These are phyloP conservation scores for Saccharum hybrid DNA, from an alignment of 202 grass and related monocot genomes.

Conservation along the genomic window DNA sequence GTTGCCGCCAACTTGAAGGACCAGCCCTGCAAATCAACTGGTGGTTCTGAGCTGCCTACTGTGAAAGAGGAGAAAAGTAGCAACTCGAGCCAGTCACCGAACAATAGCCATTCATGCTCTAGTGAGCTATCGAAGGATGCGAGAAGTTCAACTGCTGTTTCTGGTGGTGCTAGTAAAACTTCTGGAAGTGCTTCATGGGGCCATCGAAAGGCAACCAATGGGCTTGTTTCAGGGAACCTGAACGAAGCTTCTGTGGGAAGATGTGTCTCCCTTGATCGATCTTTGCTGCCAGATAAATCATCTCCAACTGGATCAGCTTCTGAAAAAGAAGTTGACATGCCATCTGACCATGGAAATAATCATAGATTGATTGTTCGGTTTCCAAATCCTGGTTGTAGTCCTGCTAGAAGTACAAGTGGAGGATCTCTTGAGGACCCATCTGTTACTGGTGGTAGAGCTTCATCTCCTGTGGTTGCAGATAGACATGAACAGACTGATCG, in stretches of 20 bases:
- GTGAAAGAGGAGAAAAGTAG: slow-evolving; percentile 94
- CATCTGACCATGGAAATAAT: slow-evolving; percentile 56
- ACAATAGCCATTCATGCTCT: slow-evolving; percentile 86
- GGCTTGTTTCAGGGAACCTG: slow-evolving; percentile 52
- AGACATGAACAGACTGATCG: slow-evolving; percentile 74
- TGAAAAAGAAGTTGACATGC: slow-evolving; percentile 60
- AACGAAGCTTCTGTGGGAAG: slow-evolving; percentile 62
- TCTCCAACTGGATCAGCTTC: slow-evolving; percentile 62
- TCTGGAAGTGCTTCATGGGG: slow-evolving; percentile 57
- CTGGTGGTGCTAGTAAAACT: slow-evolving; percentile 61
- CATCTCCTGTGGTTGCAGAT: slow-evolving; percentile 60
- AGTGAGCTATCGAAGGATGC: slow-evolving; percentile 81
- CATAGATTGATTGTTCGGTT: slow-evolving; percentile 84
- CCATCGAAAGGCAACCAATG: slow-evolving; percentile 65
- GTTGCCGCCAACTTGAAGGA: slow-evolving; percentile 48
- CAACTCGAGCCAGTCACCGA: slow-evolving; percentile 83
- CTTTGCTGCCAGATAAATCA: slow-evolving; percentile 59
- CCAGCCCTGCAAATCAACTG: slow-evolving; percentile 52
- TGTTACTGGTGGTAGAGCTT: slow-evolving; percentile 57
- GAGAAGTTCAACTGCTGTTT: slow-evolving; percentile 81
- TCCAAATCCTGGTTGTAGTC: slow-evolving; percentile 77
- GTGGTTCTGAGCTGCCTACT: slow-evolving; percentile 54
- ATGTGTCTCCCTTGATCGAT: slow-evolving; percentile 60
- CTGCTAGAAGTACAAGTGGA: slow-evolving; percentile 63
- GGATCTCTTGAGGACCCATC: slow-evolving; percentile 71